A percentile compares a stretch with the other conserved stretches of the same genome.
phyloP scores from a whole-genome alignment of 2,329 filamentous ascomycete genomes.

The Pseudopyrenochaeta lycopersici region DNA sequence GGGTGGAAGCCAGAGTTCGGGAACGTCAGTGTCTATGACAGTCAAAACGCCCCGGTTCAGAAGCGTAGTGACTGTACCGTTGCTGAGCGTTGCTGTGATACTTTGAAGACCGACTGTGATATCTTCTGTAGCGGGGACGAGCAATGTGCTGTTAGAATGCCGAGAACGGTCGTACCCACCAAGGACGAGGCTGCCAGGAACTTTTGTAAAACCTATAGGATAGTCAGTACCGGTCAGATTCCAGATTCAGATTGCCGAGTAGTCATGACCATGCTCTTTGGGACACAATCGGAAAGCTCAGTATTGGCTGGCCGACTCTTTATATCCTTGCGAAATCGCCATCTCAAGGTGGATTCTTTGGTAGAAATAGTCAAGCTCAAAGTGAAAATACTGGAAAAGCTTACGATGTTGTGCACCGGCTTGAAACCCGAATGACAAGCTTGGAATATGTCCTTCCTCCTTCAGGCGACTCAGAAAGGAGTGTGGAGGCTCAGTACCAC shows the following conservation, averaged over 20 bases:
- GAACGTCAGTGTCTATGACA: too few relatives aligned
- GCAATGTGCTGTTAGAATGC: too few relatives aligned
- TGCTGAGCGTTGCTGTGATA: conserved; percentile 15
- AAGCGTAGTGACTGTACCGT: conserved; percentile 9
- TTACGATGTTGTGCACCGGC: conserved; percentile 71
- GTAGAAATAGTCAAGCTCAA: too few relatives aligned
- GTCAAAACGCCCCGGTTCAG: too few relatives aligned
- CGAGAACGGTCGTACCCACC: conserved; percentile 23
- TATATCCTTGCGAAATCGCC: too few relatives aligned
- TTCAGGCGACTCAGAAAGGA: conserved; percentile 62
- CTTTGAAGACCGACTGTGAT: conserved; percentile 21
- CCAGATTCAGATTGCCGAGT: not conserved
- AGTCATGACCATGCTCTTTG: too few relatives aligned
- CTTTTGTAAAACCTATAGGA: not conserved
- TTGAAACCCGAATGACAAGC: conserved; percentile 76
- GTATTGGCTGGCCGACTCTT: too few relatives aligned
- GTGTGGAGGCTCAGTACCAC: conserved; percentile 61
- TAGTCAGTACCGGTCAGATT: not conserved
- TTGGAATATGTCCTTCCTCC: conserved; percentile 66
- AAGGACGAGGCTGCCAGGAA: conserved; percentile 19
- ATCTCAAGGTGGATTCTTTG: too few relatives aligned
- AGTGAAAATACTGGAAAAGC: too few relatives aligned
- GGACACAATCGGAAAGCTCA: too few relatives aligned
- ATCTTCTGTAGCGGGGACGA: conserved; percentile 25
- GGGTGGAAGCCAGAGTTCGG: too few relatives aligned